Evolutionary conservation across 768 basidiomycete species (phyloP).

Genomic region (Amanita inopinata): DNA sequence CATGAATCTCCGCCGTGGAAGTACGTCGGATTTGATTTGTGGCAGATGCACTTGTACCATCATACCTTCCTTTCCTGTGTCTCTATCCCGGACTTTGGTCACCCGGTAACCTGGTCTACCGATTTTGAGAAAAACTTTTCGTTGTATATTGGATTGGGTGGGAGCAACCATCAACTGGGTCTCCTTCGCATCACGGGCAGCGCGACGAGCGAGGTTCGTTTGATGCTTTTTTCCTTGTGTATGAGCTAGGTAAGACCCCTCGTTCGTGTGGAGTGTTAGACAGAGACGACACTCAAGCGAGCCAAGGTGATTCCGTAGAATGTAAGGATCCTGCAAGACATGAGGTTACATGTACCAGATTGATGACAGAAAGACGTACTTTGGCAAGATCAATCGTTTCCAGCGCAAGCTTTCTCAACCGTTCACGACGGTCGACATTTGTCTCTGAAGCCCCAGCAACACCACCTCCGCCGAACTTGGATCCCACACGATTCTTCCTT

Average conservation of each 20-base stretch:
- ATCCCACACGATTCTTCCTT: slow-evolving; percentile 85
- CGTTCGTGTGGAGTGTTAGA: slow-evolving; percentile 97
- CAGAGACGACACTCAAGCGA: slow-evolving; percentile 98
- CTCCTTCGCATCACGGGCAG: slow-evolving; percentile 96
- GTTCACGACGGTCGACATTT: slow-evolving; percentile 91
- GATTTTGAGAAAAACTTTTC: slow-evolving; percentile 96
- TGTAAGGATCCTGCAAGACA: slow-evolving; percentile 78
- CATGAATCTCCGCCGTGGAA: slow-evolving; percentile 89
- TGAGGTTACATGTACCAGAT: slow-evolving; percentile 9
- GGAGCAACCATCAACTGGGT: slow-evolving; percentile 84
- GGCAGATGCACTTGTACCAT: slow-evolving; percentile 96
- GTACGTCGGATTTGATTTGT: slow-evolving; percentile 80
- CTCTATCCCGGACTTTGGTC: slow-evolving; percentile 89
- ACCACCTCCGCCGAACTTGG: slow-evolving; percentile 93
- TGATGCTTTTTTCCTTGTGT: slow-evolving; percentile 99
- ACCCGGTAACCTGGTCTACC: slow-evolving; percentile 93
- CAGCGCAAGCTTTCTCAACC: slow-evolving; percentile 87
- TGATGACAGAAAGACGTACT: slow-evolving; percentile 30
- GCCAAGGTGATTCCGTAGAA: slow-evolving; percentile 96
- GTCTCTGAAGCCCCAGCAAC: slow-evolving; percentile 92
- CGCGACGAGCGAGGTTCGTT: slow-evolving; percentile 93
- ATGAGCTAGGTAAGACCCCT: slow-evolving; percentile 97
- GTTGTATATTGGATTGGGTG: slow-evolving; percentile 66
- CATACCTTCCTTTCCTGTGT: slow-evolving; percentile 90
- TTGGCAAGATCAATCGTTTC: slow-evolving; percentile 98